Percentiles rank a stretch among this genome's conserved stretches.
Evolutionary conservation across 805 yeast species (phyloP).

Genomic region (Sugiyamaella qingdaonensis): DNA sequence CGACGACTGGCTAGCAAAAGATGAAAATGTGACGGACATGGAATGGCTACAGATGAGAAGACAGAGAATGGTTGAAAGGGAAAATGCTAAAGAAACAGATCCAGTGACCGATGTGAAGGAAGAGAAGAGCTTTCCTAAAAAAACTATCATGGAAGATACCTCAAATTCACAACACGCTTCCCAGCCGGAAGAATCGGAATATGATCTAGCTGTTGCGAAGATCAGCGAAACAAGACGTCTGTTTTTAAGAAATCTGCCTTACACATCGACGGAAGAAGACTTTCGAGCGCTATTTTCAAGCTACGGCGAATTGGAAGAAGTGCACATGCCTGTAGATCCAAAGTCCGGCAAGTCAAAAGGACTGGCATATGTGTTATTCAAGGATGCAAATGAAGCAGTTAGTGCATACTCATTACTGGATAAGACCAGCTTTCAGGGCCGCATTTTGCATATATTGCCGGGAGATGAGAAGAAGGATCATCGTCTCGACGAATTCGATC

Average conservation of each 20-base stretch:
- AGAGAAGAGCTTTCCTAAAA: conserved; percentile 13
- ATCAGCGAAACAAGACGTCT: conserved; percentile 71
- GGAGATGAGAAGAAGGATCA: conserved; percentile 80
- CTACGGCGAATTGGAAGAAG: conserved; percentile 78
- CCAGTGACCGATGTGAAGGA: background rate
- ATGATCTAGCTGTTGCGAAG: conserved; percentile 46
- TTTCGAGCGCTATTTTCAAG: conserved; percentile 57
- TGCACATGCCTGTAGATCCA: conserved; percentile 87
- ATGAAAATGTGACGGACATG: conserved; percentile 61
- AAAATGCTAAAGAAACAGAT: conserved; percentile 8
- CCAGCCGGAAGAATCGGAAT: conserved; percentile 20
- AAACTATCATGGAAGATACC: conserved; percentile 1
- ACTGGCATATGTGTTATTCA: conserved; percentile 77
- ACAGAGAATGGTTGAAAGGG: conserved; percentile 56
- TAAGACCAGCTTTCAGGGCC: conserved; percentile 89
- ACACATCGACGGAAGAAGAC: conserved; percentile 75
- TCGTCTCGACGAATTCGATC: conserved; percentile 81
- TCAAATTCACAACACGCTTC: conserved; percentile 24
- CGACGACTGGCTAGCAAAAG: conserved; percentile 37
- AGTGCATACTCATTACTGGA: conserved; percentile 71
- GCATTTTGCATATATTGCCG: conserved; percentile 83
- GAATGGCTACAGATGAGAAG: conserved; percentile 84
- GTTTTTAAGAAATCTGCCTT: conserved; percentile 81
- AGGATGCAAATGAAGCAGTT: conserved; percentile 66
- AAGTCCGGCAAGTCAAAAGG: conserved; percentile 91